phyloP scores from a whole-genome alignment of 1,284 basidiomycete genomes.

The Cutaneotrichosporon cavernicola region DNA sequence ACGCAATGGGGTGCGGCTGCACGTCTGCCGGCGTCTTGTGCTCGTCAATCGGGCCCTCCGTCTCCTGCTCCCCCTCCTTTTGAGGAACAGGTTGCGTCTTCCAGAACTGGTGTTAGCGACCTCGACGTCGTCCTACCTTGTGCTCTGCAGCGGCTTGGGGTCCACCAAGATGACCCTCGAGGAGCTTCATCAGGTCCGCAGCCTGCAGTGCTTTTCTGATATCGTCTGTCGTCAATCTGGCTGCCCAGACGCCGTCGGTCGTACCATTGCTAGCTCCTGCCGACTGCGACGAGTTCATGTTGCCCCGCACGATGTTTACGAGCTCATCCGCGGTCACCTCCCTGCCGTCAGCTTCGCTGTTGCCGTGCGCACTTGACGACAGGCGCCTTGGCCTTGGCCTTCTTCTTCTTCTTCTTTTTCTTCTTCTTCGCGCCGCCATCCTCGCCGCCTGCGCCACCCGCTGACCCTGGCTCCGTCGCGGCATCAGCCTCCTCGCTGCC shows the following conservation, averaged over 20 bases:
- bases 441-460: slow-evolving; percentile 28
- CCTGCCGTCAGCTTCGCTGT: slow-evolving; percentile 2
- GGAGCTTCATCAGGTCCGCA: slow-evolving; percentile 53
- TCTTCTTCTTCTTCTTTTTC: slow-evolving; percentile 34
- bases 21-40: slow-evolving; percentile 75
- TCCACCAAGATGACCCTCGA: slow-evolving; percentile 56
- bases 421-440: slow-evolving; percentile 26
- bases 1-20: slow-evolving; percentile 77
- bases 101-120: slow-evolving; percentile 70
- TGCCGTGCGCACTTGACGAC: not conserved
- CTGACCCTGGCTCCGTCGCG: slow-evolving; percentile 23
- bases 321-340: slow-evolving; percentile 18
- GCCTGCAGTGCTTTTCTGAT: slow-evolving; percentile 52
- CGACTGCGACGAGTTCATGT: slow-evolving; percentile 16
- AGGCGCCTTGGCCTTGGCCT: slow-evolving; percentile 45
- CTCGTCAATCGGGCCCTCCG: slow-evolving; percentile 87
- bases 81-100: slow-evolving; percentile 93
- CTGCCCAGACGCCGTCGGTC: not conserved
- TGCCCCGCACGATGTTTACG: slow-evolving; percentile 20
- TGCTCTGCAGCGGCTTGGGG: slow-evolving; percentile 79
- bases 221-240: slow-evolving; percentile 33
- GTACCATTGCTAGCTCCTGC: slow-evolving; percentile 9
- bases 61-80: slow-evolving; percentile 55
- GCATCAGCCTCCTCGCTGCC: slow-evolving; percentile 19
- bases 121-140: slow-evolving; percentile 61